These are phyloP conservation scores for Botryobasidium botryosum DNA, from an alignment of 768 basidiomycete species.

Conservation along the genomic window DNA sequence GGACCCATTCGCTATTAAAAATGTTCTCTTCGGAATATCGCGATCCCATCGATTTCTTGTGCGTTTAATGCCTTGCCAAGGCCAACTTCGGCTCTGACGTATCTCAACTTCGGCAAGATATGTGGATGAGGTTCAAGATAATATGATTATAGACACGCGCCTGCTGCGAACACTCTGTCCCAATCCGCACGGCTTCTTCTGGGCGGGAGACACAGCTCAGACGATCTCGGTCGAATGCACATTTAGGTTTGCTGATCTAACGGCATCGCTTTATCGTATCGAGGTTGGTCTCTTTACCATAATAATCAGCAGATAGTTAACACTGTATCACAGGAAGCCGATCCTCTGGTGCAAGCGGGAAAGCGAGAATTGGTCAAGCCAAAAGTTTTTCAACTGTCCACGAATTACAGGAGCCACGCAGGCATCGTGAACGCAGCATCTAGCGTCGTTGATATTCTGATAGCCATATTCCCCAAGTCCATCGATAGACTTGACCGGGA, in stretches of 20 bases:
- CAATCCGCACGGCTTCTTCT: conserved; percentile 52
- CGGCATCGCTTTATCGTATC: conserved; percentile 42
- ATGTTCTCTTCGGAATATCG: conserved; percentile 17
- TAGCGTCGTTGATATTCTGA: conserved; percentile 42
- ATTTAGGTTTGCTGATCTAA: conserved; percentile 55
- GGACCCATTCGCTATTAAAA: conserved; percentile 34
- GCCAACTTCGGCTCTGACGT: too few relatives aligned
- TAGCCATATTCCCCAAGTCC: conserved; percentile 39
- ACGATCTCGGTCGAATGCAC: conserved; percentile 58
- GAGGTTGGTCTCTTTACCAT: conserved; percentile 28
- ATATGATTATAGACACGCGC: conserved; percentile 46
- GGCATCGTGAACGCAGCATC: conserved; percentile 62
- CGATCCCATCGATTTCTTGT: conserved; percentile 36
- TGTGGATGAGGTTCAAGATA: conserved; percentile 60
- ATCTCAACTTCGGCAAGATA: too few relatives aligned
- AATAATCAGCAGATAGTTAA: not conserved
- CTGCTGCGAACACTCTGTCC: conserved; percentile 45
- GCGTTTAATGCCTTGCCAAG: too few relatives aligned
- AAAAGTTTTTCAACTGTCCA: conserved; percentile 33
- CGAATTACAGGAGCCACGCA: conserved; percentile 53
- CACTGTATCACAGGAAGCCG: not conserved
- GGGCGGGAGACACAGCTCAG: conserved; percentile 70
- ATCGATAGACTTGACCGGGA: conserved; percentile 45
- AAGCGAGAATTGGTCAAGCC: not conserved
- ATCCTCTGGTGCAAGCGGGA: conserved; percentile 2